These are phyloP conservation scores for Fusarium albidum DNA, from an alignment of 2,329 filamentous ascomycete species.

Conservation along the genomic window DNA sequence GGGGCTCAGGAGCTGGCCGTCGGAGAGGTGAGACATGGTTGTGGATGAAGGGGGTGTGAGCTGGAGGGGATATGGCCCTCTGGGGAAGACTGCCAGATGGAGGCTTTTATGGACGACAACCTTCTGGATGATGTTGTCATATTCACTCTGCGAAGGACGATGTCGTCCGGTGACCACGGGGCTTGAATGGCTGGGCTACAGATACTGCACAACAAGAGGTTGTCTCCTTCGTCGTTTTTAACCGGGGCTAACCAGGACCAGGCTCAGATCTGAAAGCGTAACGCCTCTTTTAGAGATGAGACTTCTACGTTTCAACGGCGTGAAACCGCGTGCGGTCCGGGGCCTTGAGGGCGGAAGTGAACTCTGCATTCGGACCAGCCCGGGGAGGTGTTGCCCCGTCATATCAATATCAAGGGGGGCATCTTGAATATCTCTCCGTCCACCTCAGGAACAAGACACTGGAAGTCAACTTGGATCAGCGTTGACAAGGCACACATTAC, in stretches of 20 bases:
- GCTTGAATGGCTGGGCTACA: constrained; percentile 2
- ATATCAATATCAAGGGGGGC: no score
- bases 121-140: constrained; percentile 6
- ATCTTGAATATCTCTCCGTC: no score
- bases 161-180: constrained; percentile 4
- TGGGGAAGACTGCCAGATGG: background rate
- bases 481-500: no score
- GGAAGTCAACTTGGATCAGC: background rate
- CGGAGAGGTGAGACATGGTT: constrained; percentile 46
- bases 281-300: constrained; percentile 17
- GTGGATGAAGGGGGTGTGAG: no score
- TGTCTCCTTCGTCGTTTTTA: no score
- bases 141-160: constrained; percentile 5
- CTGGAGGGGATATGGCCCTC: no score
- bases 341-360: background rate
- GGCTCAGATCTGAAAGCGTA: constrained; percentile 36
- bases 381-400: background rate
- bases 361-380: background rate
- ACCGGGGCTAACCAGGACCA: no score
- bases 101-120: constrained; percentile 18
- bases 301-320: constrained; percentile 3
- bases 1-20: constrained; percentile 49
- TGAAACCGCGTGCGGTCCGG: constrained; percentile 1
- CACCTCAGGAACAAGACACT: constrained; percentile 19
- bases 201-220: no score